Conservation (phyloP, 2,329 filamentous ascomycete genomes). For the Xylaria sp. region DNA sequence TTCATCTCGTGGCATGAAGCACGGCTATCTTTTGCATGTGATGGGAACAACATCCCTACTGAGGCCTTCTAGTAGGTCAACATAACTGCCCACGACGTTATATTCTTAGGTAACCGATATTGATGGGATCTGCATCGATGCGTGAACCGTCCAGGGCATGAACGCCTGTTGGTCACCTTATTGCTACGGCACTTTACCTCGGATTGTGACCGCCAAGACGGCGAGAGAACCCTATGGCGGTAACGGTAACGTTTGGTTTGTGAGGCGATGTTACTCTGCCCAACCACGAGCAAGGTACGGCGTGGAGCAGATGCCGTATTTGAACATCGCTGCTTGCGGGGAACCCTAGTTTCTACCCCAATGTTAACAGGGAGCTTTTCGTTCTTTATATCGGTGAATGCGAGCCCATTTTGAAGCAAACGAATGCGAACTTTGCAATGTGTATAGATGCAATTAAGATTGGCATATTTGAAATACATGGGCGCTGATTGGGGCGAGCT, state of each 20-base stretch:
- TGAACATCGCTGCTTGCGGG: constrained; percentile 21
- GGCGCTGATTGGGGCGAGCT: constrained; percentile 7
- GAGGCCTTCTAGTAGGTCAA: neutral
- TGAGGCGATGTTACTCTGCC: constrained; percentile 20
- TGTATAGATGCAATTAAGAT: constrained; percentile 4
- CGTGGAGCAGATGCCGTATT: constrained; percentile 9
- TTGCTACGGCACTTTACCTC: neutral
- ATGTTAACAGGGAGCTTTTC: neutral
- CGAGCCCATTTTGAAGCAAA: neutral
- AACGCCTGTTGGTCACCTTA: neutral
- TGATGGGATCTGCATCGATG: neutral
- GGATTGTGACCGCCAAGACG: constrained; percentile 12
- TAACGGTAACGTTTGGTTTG: constrained; percentile 2
- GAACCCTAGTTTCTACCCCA: constrained; percentile 14
- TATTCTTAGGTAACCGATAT: constrained; percentile 24
- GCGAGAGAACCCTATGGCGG: neutral
- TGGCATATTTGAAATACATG: neutral
- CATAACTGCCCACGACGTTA: constrained; percentile 1
- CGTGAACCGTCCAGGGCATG: neutral
- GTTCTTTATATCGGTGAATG: neutral
- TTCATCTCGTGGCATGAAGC: neutral
- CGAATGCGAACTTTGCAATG: constrained; percentile 18
- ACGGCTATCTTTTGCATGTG: constrained; percentile 28
- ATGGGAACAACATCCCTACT: constrained; percentile 3
- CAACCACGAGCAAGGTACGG: constrained; percentile 9